Base-by-base conservation (phyloP, 2,329 filamentous ascomycete genomes). In the Claviceps sorghi region DNA sequence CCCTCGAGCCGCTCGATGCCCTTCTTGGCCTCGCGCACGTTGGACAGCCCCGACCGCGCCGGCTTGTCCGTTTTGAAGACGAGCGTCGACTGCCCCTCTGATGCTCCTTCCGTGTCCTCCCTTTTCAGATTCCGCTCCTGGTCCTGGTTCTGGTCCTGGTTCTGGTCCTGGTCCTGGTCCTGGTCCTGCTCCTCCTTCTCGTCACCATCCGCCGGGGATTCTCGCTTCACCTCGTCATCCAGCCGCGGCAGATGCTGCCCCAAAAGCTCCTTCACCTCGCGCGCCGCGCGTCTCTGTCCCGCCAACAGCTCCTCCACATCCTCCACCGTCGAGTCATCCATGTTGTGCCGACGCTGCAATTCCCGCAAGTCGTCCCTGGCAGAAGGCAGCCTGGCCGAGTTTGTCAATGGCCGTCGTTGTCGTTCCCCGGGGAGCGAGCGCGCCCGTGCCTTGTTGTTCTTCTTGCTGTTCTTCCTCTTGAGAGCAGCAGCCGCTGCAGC, bases 241-340 rank as follows among this genome's bases (percentile, higher is more conserved):
- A 36, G 55, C 58, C 11, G 57, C 19, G 26, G 54, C 2, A 61
- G 57, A 6, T 62, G 40, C 22, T 64, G 57, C 42, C 62, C 58
- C 7, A 62, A 54, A 15, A 65, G 55, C 17, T 54, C 57, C 40
- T 61, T 57, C 13, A 63, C 52, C 41, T 58, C 58, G 8, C 58
- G 58, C 8, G 59, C 59, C 11, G 59, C 56, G 5, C 62, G 56
- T 53, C 66, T 67, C 49, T 65, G 65, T n/a, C 66, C 67, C 32
- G 63, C 61, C 29, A 79, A 59, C 41, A 80, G 65, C 30, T 75
- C 72, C 53, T 76, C 76, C 32, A 80, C 66, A 55, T 80, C 75
- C 48, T 81, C 78, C n/a, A 80, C 62, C 0, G 77, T 80, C 1
- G 76, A 78, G 58, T 81, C 78, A 19, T 81, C 77, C 29, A 80